Conservation (phyloP, 306 rosid species). For the Cucumis cinereus region DNA sequence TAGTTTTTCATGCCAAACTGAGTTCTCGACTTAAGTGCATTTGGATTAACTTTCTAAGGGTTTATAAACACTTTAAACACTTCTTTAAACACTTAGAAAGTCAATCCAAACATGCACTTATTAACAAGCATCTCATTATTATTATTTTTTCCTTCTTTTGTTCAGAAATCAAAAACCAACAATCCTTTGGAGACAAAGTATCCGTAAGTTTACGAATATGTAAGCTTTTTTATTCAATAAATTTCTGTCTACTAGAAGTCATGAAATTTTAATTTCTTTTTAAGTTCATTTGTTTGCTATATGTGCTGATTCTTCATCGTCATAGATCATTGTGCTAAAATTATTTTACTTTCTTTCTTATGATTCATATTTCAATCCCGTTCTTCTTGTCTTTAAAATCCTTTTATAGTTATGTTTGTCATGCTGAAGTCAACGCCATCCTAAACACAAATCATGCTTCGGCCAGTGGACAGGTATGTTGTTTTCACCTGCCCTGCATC, state of each 20-base stretch:
- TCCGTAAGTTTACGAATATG: conserved; percentile 50
- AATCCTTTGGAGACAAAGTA: conserved; percentile 87
- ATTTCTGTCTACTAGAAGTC: neutral
- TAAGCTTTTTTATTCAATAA: neutral
- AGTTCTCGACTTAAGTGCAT: neutral
- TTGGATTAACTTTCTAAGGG: too few species aligned
- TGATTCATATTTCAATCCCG: neutral
- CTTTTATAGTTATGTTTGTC: conserved; percentile 71
- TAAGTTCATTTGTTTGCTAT: neutral
- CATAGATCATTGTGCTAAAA: neutral
- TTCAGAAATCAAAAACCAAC: conserved; percentile 69
- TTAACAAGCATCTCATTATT: neutral
- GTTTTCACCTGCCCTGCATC: neutral
- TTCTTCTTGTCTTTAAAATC: neutral
- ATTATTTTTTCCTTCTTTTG: conserved; percentile 8
- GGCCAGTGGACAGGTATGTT: conserved; percentile 81
- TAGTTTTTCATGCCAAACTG: conserved; percentile 7
- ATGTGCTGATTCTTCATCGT: conserved; percentile 13
- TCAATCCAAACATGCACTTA: neutral
- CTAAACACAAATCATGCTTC: conserved; percentile 95
- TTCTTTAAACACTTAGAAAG: too few species aligned
- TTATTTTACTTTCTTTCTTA: neutral
- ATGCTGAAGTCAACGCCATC: conserved; percentile 92
- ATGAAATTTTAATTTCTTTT: neutral
- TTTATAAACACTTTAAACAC: too few species aligned